Base-by-base conservation (phyloP, 768 basidiomycete species). In the Pleurotus tuber-regium region DNA sequence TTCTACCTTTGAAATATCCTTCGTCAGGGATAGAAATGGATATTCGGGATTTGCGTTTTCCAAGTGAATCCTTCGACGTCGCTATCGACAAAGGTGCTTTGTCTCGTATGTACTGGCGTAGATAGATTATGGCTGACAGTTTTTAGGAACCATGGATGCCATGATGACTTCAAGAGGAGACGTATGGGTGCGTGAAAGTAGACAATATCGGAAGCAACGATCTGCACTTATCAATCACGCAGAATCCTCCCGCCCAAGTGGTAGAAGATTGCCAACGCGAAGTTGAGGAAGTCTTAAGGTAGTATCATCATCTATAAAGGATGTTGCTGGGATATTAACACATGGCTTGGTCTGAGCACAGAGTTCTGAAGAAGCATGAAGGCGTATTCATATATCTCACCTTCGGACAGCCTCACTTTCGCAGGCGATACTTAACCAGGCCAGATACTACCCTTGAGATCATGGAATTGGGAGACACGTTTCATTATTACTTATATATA, bases 371-470 rank as follows among this genome's bases (percentile, higher is more conserved):
- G n/a, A 75, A 72, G 54, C 62, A 68, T n/a, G 67, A 54, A 1
- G 86, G 87, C 0, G 56, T 72, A 2, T 89, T 92, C 66, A 66
- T 93, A 40, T 92, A 92, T 64, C 67, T 93, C 52, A 93, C 91
- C 4, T 92, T 93, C 57, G 92, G 91, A 3, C 92, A 93, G 63
- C 92, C 92, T 0, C 92, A 94, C 63, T 93, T 94, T 63, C 84
- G 92, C 33, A 74, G 75, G 51, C 82, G 81, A 16, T 91, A 82
- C 64, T 69, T 94, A 14, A 75, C 70, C 3, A 68, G 75, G 43
- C 71, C 76, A 12, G 76, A 70, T 1, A 84, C 88, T 18, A 77
- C 63, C 4, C 70, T 93, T 4, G 82, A 89, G 59, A 75, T 90
- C 49, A 77, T 76, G 52, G 76, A 85, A 56, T 70, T 93, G 24